Base-by-base conservation (phyloP, 345 rosid species). In the Camelina hispida region DNA sequence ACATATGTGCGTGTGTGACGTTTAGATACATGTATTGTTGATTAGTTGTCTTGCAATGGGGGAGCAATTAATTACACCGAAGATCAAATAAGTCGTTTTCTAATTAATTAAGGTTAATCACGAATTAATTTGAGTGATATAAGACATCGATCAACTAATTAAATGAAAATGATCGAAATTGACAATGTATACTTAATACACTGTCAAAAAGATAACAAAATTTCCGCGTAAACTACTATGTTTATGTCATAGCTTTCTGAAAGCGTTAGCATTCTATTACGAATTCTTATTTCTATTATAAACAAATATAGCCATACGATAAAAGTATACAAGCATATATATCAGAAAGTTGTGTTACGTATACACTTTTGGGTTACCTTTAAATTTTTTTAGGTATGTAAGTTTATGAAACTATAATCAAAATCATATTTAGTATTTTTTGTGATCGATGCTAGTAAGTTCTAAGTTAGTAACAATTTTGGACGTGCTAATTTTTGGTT, bases 51-150 rank as follows among this genome's bases (percentile, higher is more conserved):
- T 62, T 62, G 59, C 30, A 54, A 76, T 37, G 62, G 47, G 80
- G 80, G 76, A 70, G 67, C 61, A 77, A 77, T 70, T 77, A 63
- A 77, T 70, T 77, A 63, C 60, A 54, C 44, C 16, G 58, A 76
- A 77, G 56, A 47, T 47, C 8, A 9, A 37, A 46, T 52, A 53
- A 50, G 70, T 76, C 80, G 66, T 69, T 62, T 69, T 62, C 80
- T 62, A 71, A 44, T 62, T 61, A 20, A 20, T 62, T 61, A 20
- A 20, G 17, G 38, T 48, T 57, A 10, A 17, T 61, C 68, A 68
- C 13, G 7, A 69, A 52, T 46, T 54, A 62, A 54, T 30, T 15
- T 32, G 42, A 69, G 74, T 34, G 17, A 42, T 57, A 52, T 57
- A 52, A 62, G 75, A 46, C 32, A 22, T 53, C 20, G 50, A 62